Base-by-base conservation (phyloP, 164 flowering plant species). In the Stephania cephalantha region DNA sequence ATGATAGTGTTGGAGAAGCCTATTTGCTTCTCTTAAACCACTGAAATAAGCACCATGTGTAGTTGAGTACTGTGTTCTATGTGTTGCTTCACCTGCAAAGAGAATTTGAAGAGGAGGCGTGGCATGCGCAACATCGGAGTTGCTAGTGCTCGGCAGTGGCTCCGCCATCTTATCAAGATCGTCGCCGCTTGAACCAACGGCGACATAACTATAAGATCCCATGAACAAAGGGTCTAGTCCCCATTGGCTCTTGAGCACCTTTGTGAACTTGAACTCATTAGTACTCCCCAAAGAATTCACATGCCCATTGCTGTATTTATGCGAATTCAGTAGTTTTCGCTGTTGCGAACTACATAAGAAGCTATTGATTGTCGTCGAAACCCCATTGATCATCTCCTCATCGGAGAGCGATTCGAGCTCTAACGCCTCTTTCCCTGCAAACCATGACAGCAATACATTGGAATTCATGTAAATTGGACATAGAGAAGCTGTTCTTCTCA, bases 41-140 rank as follows among this genome's bases (percentile, higher is more conserved):
- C 99, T 95, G 65, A 89, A 89, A 72, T 93, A 95, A 81, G 99
- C 99, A 42, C 99, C 99, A 85, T 95, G 99, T 73, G 99, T 95
- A 4, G 99, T 95, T 11, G 99, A 93, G 74, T 95, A 95, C 70
- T 95, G 99, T 68, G 97, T 91, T 86, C 95, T 90, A 70, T 95
- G 98, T 25, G 99, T 95, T 53, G 99, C 99, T 81, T 95, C 99
- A 44, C 99, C 99, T 76, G 99, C 99, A 86, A 95, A 95, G 71
- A 95, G 84, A 67, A 95, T 86, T 81, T 95, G 99, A 58, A 95
- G 91, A 30, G 85, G 83, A 68, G 82, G 85, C 1, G 55, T 50
- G 11, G 81, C 17, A 8, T 35, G 42, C 1, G 71, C 66, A 44
- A 71, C 35, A 5, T 58, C 74, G 35, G 13, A 5, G 30, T 68